Evolutionary conservation across 805 yeast species (phyloP).

Genomic region (Brettanomyces sp.): DNA sequence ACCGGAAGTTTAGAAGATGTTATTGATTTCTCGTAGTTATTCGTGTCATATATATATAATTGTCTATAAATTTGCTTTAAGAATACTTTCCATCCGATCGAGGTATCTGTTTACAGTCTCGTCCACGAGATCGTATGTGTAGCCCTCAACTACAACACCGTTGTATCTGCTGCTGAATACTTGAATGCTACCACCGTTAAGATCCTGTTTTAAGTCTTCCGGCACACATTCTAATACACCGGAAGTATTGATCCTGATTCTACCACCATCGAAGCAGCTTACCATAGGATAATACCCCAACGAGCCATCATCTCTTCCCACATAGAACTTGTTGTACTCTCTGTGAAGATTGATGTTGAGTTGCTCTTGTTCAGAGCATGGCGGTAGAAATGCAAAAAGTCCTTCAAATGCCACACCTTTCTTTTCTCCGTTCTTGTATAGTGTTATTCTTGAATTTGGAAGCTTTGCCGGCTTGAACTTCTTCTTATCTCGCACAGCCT

Average conservation of each 20-base stretch:
- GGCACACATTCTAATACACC: constrained; percentile 48
- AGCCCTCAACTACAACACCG: constrained; percentile 70
- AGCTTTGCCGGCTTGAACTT: constrained; percentile 40
- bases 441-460: constrained; percentile 48
- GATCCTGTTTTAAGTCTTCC: constrained; percentile 19
- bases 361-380: constrained; percentile 48
- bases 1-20: constrained; percentile 8
- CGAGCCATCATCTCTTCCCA: constrained; percentile 64
- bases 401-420: constrained; percentile 60
- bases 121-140: constrained; percentile 75
- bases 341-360: constrained; percentile 13
- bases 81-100: constrained; percentile 23
- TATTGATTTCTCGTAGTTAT: constrained; percentile 7
- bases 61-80: not conserved
- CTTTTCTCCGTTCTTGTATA: constrained; percentile 69
- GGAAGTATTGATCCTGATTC: constrained; percentile 61
- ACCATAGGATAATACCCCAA: constrained; percentile 89
- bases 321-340: constrained; percentile 6
- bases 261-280: constrained; percentile 73
- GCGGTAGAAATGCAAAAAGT: constrained; percentile 71
- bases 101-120: constrained; percentile 62
- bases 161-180: constrained; percentile 53
- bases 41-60: not conserved
- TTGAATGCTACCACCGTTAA: constrained; percentile 26
- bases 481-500: constrained; percentile 44